Percentiles rank a stretch among this genome's conserved stretches.
phyloP scores from a whole-genome alignment of 140 eudicot species.

The Stevia rebaudiana region DNA sequence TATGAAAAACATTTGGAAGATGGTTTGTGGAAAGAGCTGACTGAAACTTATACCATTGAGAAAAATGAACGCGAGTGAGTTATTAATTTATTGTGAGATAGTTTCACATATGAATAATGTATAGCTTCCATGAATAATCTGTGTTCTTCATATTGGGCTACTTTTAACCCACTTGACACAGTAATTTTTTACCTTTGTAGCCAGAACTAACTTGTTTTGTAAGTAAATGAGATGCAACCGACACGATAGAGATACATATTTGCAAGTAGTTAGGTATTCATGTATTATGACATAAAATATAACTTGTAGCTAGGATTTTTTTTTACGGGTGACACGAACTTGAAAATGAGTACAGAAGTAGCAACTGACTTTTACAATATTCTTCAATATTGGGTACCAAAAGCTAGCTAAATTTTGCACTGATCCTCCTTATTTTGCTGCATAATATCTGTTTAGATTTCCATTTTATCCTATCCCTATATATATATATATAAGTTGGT shows the following conservation, averaged over 20 bases:
- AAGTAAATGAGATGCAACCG: not conserved
- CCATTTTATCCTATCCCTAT: too few species aligned
- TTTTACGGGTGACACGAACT: not conserved
- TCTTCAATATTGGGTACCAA: too few species aligned
- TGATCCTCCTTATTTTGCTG: too few species aligned
- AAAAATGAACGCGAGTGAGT: slow-evolving; percentile 16
- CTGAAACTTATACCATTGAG: slow-evolving; percentile 36
- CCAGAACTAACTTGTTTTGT: not conserved
- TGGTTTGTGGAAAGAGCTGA: slow-evolving; percentile 50
- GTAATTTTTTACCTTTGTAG: too few species aligned
- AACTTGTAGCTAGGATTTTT: not conserved
- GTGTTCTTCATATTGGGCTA: not conserved
- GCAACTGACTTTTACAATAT: not conserved
- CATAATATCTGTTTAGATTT: too few species aligned
- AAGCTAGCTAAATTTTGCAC: too few species aligned
- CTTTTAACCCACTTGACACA: not conserved
- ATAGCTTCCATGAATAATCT: slow-evolving; percentile 10
- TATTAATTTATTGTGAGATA: not conserved
- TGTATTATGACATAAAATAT: not conserved
- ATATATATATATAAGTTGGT: too few species aligned
- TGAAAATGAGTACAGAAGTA: not conserved
- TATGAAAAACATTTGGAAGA: slow-evolving; percentile 53
- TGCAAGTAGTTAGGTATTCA: not conserved
- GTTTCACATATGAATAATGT: not conserved
- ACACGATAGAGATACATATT: not conserved